Conservation (phyloP, 129 eudicot genomes). For the Pulicaria dysenterica region DNA sequence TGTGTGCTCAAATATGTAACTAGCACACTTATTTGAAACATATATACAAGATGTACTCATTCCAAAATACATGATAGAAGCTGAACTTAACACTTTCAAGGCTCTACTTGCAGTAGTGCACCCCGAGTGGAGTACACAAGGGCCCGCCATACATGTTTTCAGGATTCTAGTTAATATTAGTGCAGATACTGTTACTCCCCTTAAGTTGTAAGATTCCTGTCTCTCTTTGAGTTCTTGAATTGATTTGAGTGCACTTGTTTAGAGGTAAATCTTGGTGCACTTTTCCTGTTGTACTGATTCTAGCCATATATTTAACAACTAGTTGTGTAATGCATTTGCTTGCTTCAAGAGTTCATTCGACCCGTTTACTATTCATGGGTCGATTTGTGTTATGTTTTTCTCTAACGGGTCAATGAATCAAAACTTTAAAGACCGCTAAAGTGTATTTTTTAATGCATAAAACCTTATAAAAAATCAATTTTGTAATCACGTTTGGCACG, state of each 20-base stretch:
- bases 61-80: slow-evolving; percentile 34
- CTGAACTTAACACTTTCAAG: slow-evolving; percentile 23
- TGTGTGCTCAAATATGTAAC: slow-evolving; percentile 29
- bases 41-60: slow-evolving; percentile 28
- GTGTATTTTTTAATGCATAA: no score
- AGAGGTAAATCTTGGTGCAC: slow-evolving; percentile 36
- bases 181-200: slow-evolving; percentile 48
- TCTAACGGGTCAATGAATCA: background rate
- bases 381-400: background rate
- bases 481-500: background rate
- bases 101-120: slow-evolving; percentile 48
- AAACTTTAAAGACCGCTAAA: no score
- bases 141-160: slow-evolving; percentile 48
- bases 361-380: background rate
- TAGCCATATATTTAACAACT: background rate
- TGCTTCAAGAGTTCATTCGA: slow-evolving; percentile 6
- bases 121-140: slow-evolving; percentile 49
- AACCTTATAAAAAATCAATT: background rate
- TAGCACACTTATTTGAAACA: slow-evolving; percentile 39
- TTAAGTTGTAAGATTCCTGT: slow-evolving; percentile 32
- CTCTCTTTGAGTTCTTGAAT: slow-evolving; percentile 24
- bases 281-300: slow-evolving; percentile 26
- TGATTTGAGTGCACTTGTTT: slow-evolving; percentile 38
- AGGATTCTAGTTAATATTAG: slow-evolving; percentile 38
- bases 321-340: slow-evolving; percentile 17